Evolutionary conservation across 2,329 filamentous ascomycete species (phyloP).

Genomic region (Dothistroma pini): DNA sequence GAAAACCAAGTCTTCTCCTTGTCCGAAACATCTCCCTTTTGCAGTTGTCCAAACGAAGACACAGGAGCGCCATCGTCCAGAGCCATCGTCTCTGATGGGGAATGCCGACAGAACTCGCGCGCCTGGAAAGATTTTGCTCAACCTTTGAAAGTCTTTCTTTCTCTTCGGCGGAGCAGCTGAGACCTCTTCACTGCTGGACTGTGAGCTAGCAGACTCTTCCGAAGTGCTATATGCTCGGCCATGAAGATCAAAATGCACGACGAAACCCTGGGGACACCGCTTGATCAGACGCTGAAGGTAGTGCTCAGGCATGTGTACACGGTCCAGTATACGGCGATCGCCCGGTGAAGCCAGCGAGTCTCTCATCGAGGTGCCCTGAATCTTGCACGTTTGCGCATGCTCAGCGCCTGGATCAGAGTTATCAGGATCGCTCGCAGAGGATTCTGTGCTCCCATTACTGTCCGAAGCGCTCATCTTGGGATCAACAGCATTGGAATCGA

Average conservation of each 20-base stretch:
- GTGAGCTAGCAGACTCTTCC: background rate
- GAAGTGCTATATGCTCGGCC: constrained; percentile 17
- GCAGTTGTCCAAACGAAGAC: background rate
- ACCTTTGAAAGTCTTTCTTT: background rate
- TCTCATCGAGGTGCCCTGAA: background rate
- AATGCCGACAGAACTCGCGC: background rate
- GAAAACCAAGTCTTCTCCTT: constrained; percentile 37
- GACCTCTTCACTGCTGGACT: background rate
- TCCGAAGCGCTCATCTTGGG: background rate
- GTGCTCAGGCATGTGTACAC: background rate
- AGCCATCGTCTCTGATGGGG: background rate
- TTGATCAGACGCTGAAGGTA: constrained; percentile 4
- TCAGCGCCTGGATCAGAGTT: background rate
- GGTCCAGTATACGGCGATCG: background rate
- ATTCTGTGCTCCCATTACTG: background rate
- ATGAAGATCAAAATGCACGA: constrained; percentile 4
- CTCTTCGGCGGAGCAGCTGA: background rate
- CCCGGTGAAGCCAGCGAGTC: background rate
- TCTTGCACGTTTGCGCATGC: background rate
- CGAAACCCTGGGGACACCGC: constrained; percentile 5
- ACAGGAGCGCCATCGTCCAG: background rate
- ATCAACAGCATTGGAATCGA: background rate
- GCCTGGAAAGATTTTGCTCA: background rate
- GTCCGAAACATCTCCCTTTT: background rate
- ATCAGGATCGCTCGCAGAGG: background rate